Conservation (phyloP, 1,139 yeast genomes). For the Debaryomycetaceae sp. region DNA sequence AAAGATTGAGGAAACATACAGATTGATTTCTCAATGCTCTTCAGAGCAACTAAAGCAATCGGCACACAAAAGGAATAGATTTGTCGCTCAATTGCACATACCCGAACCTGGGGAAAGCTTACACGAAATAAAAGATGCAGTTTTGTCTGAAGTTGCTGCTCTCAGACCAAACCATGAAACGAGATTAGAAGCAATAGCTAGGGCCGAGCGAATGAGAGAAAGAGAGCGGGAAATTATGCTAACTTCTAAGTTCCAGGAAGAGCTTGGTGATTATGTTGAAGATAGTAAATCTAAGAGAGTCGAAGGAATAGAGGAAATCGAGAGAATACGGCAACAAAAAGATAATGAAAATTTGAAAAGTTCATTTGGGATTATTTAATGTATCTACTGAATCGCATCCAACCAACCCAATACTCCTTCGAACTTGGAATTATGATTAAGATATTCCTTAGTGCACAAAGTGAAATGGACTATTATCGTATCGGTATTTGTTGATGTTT, state of each 20-base stretch:
- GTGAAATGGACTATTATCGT: neutral
- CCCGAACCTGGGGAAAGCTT: slow-evolving; percentile 68
- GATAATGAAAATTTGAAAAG: slow-evolving; percentile 67
- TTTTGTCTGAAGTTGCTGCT: slow-evolving; percentile 74
- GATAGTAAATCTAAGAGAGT: slow-evolving; percentile 71
- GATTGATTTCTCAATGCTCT: slow-evolving; percentile 76
- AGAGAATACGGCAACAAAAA: slow-evolving; percentile 60
- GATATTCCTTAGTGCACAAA: neutral
- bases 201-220: slow-evolving; percentile 78
- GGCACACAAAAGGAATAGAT: slow-evolving; percentile 29
- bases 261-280: slow-evolving; percentile 81
- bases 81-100: slow-evolving; percentile 40
- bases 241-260: slow-evolving; percentile 73
- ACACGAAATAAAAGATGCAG: slow-evolving; percentile 72
- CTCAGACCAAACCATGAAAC: slow-evolving; percentile 80
- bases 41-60: slow-evolving; percentile 61
- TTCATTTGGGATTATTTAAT: slow-evolving; percentile 30
- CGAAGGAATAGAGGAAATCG: slow-evolving; percentile 88
- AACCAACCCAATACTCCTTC: too few species aligned
- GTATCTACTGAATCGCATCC: too few species aligned
- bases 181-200: slow-evolving; percentile 81
- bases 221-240: slow-evolving; percentile 62
- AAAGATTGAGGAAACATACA: slow-evolving; percentile 78
- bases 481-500: neutral
- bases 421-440: too few species aligned